Evolutionary conservation across 257 asterid species (phyloP), one percentile per base, ranked within the genome.

Genomic region (Solanum corneliomulleri): DNA sequence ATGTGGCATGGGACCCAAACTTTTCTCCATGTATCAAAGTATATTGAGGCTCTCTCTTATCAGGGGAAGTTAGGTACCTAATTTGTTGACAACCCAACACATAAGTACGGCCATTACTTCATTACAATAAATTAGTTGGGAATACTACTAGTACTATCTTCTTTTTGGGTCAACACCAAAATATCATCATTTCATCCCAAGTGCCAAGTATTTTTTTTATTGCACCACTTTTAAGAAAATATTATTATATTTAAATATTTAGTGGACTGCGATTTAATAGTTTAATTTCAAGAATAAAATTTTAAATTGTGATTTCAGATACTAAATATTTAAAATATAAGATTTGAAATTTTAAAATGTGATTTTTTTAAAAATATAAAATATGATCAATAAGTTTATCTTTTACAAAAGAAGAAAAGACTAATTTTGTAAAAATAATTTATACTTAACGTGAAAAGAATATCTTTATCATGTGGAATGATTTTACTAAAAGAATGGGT

Each of bases 101-200:
- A 92, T 92, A 93, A 95, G 98, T 95, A 95, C 98, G 98, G 98
- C 94, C 90, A 82, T 89, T 88, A 70, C 7, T 16, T 16, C 44
- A 33, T 70, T 18, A 18, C 13, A 69, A 69, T 4, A 31, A 31
- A 31, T 70, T 33, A 35, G 13, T 9, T 15, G 35, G 6, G 13
- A 70, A n/a, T 33, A 33, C 77, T 8, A 16, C 23, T 15, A 13
- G 15, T 62, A 62, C 31, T 25, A 1, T 12, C 7, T 15, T 7
- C 15, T 7, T 33, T 33, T 31, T 70, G 41, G 23, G 77, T 70
- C 77, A 70, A 70, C 42, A 31, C 44, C n/a, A 68, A 29, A 27
- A 6, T 15, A 68, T 68, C 39, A 68, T 29, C 39, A 27, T 68
- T 13, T 14, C 11, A 27, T 68, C 35, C 20, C 37, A 13, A 68